Conservation (phyloP, 805 yeast genomes). For the Komagataella pseudopastoris region DNA sequence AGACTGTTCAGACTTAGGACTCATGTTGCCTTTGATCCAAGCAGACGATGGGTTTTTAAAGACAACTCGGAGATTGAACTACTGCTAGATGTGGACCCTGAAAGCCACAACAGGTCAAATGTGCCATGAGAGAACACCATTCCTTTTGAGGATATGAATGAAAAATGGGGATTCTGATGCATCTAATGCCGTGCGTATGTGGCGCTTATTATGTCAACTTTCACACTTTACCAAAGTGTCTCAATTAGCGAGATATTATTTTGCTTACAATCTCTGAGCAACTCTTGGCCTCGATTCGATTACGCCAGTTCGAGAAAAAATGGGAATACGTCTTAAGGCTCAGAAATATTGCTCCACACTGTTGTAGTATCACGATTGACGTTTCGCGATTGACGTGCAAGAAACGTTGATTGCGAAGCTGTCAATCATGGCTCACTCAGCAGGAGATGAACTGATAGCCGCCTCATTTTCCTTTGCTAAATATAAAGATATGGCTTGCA, state of each 20-base stretch:
- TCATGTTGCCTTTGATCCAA: not conserved
- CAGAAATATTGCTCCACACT: not conserved
- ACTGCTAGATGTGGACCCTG: not conserved
- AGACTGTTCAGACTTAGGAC: not conserved
- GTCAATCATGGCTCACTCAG: not conserved
- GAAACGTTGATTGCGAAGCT: not conserved
- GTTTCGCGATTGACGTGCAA: not conserved
- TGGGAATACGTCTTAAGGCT: not conserved
- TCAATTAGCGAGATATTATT: not conserved
- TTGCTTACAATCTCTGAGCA: not conserved
- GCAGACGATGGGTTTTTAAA: not conserved
- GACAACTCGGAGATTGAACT: not conserved
- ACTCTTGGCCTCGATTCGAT: not conserved
- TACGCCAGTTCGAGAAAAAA: not conserved
- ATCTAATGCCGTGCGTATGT: not conserved
- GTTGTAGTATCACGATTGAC: too few species aligned
- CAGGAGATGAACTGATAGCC: too few species aligned
- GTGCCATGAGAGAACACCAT: not conserved
- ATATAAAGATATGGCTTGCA: not conserved
- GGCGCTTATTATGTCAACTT: not conserved
- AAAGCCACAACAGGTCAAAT: not conserved
- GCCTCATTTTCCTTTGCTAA: not conserved
- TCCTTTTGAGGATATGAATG: not conserved
- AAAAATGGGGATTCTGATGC: not conserved
- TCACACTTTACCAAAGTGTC: not conserved